phyloP scores from a whole-genome alignment of 768 basidiomycete genomes.

The Russula olivacea region DNA sequence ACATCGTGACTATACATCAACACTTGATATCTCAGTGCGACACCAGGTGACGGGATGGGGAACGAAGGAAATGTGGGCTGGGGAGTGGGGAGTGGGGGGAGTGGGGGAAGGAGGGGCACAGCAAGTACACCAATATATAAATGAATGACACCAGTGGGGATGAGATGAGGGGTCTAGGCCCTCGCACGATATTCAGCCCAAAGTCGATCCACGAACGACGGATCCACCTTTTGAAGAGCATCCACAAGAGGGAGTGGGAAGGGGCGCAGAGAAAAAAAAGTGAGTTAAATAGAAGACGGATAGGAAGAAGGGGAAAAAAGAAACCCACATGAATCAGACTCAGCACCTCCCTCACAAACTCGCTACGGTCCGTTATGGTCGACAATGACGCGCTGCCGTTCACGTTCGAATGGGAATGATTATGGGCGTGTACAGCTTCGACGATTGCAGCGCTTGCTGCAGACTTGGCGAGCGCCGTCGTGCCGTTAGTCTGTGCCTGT shows the following conservation, averaged over 20 bases:
- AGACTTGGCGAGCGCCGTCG: conserved; percentile 8
- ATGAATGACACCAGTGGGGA: background rate
- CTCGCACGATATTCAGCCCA: conserved; percentile 44
- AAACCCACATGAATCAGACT: conserved; percentile 42
- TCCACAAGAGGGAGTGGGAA: no score
- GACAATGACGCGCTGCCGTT: conserved; percentile 14
- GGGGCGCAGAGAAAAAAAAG: background rate
- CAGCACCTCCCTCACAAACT: conserved; percentile 64
- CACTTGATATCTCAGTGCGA: conserved; percentile 11
- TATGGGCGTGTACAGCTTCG: conserved; percentile 11
- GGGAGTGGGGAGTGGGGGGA: background rate
- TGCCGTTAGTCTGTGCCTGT: conserved; percentile 2
- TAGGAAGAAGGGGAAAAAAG: background rate
- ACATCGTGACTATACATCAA: conserved; percentile 19
- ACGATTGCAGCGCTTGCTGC: conserved; percentile 19
- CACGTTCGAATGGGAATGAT: conserved; percentile 14
- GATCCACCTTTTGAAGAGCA: conserved; percentile 47
- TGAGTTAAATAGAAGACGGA: background rate
- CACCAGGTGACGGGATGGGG: background rate
- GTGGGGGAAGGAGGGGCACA: background rate
- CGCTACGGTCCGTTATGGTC: conserved; percentile 29
- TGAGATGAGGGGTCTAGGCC: background rate
- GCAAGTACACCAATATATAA: background rate
- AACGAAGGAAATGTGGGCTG: background rate
- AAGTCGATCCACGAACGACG: conserved; percentile 56